Evolutionary conservation across 148 eudicot genomes (phyloP).

Genomic region (Amaranthus palmeri): DNA sequence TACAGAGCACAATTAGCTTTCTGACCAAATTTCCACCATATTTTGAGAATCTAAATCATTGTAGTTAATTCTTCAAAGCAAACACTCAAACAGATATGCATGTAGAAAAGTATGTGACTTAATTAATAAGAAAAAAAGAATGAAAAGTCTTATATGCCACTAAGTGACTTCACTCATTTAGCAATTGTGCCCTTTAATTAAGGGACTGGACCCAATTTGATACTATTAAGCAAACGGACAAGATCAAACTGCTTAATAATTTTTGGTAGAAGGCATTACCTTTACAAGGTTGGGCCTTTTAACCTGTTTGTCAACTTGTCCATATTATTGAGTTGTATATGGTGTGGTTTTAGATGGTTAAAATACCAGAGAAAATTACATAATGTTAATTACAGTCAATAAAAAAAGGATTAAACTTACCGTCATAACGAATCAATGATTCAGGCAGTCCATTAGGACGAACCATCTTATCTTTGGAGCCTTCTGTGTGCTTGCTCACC

Average conservation of each 20-base stretch:
- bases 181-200: not conserved
- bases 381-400: not conserved
- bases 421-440: conserved; percentile 89
- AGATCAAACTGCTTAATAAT: conserved; percentile 3
- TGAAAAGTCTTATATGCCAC: not conserved
- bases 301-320: not conserved
- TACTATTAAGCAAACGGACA: not conserved
- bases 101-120: not conserved
- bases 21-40: not conserved
- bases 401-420: conserved; percentile 31
- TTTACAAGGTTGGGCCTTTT: not conserved
- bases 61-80: not conserved
- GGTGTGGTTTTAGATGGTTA: not conserved
- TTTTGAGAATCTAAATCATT: not conserved
- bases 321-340: not conserved
- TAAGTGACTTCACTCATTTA: not conserved
- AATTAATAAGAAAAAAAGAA: not conserved
- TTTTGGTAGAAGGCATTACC: not conserved
- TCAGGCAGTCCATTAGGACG: conserved; percentile 96
- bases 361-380: not conserved
- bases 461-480: conserved; percentile 65
- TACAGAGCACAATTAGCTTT: not conserved
- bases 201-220: not conserved
- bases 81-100: not conserved
- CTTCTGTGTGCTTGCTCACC: conserved; percentile 98